Base-by-base conservation (phyloP, 2,329 filamentous ascomycete species). In the Fusarium sp. region DNA sequence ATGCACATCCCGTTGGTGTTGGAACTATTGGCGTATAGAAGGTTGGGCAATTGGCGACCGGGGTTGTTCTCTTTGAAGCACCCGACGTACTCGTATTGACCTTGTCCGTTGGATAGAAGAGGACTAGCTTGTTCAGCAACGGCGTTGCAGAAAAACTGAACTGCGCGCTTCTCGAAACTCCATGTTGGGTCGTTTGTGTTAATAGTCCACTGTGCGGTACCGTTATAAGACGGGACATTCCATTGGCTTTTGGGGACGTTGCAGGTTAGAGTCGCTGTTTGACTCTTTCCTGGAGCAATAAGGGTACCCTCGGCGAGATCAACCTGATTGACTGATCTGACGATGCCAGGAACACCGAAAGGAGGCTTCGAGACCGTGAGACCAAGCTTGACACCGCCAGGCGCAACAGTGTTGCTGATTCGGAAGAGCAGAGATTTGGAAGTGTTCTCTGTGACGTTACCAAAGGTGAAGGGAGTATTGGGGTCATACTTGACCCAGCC, bases 301-400 rank as follows among this genome's bases (percentile, higher is more conserved):
- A 79, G 76, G 0, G 83, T 86, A 4, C 87, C 87, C 70, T 89
- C 87, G 0, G 83, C 86, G 2, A 89, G 81, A 47, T 88, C 87
- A 10, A 87, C 80, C 18, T 84, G 81, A 72, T 89, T 89, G 13
- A 79, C 80, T 1, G 86, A 84, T 20, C 82, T 80, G 38, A 89
- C 81, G 23, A 88, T 82, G 4, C 85, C 84, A n/a, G 77, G 69
- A 4, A 86, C 79, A 15, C 85, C 86, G 54, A 86, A 88, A 0
- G 87, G 87, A 6, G 86, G 86, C 72, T 89, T 89, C 0, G 87
- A 89, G 4, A 89, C 85, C 0, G 86, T 88, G 15, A 89, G 76
- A 0, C 83, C 85, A 2, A 89, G 79, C 2, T 77, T 77, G 13
- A 85, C 82, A 8, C 81, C 81, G 3, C 83, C 83, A 0, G 75